Evolutionary conservation across 73 alveolate species (phyloP).

Genomic region (Tetrahymena thermophila): DNA sequence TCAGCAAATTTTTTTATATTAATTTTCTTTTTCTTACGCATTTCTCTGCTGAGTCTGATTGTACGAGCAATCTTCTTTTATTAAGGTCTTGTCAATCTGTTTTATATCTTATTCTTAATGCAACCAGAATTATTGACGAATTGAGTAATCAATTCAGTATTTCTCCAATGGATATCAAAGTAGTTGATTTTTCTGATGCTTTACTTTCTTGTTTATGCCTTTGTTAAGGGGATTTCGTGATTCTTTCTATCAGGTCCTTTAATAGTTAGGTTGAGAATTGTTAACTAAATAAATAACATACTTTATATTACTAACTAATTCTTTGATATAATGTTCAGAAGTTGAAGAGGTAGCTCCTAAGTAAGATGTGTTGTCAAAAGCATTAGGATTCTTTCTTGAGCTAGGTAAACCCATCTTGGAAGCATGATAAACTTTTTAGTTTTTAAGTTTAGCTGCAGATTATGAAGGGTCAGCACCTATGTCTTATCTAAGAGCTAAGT

Average conservation of each 20-base stretch:
- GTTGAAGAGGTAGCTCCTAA: slow-evolving; percentile 32
- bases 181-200: slow-evolving; percentile 50
- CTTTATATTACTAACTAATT: slow-evolving; percentile 42
- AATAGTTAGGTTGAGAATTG: neutral
- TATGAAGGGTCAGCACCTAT: slow-evolving; percentile 53
- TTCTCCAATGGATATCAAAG: slow-evolving; percentile 68
- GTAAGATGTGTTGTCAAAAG: slow-evolving; percentile 39
- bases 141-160: slow-evolving; percentile 55
- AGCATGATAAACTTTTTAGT: slow-evolving; percentile 7
- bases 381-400: slow-evolving; percentile 22
- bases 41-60: slow-evolving; percentile 42
- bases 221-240: slow-evolving; percentile 7
- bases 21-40: slow-evolving; percentile 14
- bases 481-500: slow-evolving; percentile 68
- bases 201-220: slow-evolving; percentile 25
- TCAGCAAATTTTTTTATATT: neutral
- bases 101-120: slow-evolving; percentile 48
- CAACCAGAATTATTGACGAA: slow-evolving; percentile 59
- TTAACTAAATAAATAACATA: neutral
- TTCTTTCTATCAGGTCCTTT: neutral
- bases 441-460: slow-evolving; percentile 8
- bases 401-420: neutral
- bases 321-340: slow-evolving; percentile 24
- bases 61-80: slow-evolving; percentile 42
- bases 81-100: slow-evolving; percentile 42